Evolutionary conservation across 768 basidiomycete species (phyloP).

Genomic region (Podaxis sp.): DNA sequence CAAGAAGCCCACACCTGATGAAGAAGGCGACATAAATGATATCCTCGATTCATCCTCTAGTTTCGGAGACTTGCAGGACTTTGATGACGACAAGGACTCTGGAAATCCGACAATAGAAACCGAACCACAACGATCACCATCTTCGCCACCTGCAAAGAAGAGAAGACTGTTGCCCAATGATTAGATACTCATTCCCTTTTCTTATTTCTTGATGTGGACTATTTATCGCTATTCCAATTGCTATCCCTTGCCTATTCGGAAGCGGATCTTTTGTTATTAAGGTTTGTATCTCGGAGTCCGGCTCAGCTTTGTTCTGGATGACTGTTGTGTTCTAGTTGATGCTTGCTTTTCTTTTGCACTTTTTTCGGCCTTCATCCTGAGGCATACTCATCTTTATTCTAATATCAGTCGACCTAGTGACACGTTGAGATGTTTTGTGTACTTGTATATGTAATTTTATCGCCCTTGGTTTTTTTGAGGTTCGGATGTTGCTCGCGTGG

Average conservation of each 20-base stretch:
- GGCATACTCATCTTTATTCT: constrained; percentile 2
- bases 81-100: constrained; percentile 7
- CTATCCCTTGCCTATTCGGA: constrained; percentile 12
- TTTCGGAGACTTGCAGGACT: constrained; percentile 26
- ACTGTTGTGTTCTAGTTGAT: constrained; percentile 13
- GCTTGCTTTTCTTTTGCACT: constrained; percentile 7
- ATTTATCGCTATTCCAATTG: constrained; percentile 9
- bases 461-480: background rate
- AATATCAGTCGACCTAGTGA: constrained; percentile 3
- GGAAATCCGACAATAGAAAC: constrained; percentile 2
- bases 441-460: constrained; percentile 11
- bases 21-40: constrained; percentile 29
- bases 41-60: constrained; percentile 24
- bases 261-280: constrained; percentile 13
- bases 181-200: background rate
- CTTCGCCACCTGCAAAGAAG: constrained; percentile 46
- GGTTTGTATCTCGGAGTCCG: constrained; percentile 7
- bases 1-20: constrained; percentile 23
- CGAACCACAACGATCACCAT: constrained; percentile 1
- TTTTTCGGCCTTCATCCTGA: background rate
- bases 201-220: constrained; percentile 1
- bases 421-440: constrained; percentile 7
- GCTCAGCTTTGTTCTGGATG: constrained; percentile 1
- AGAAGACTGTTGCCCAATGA: constrained; percentile 33
- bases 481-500: constrained; percentile 1